Conservation (phyloP, 2,329 filamentous ascomycete species). For the Reticulascus tulasneorum region DNA sequence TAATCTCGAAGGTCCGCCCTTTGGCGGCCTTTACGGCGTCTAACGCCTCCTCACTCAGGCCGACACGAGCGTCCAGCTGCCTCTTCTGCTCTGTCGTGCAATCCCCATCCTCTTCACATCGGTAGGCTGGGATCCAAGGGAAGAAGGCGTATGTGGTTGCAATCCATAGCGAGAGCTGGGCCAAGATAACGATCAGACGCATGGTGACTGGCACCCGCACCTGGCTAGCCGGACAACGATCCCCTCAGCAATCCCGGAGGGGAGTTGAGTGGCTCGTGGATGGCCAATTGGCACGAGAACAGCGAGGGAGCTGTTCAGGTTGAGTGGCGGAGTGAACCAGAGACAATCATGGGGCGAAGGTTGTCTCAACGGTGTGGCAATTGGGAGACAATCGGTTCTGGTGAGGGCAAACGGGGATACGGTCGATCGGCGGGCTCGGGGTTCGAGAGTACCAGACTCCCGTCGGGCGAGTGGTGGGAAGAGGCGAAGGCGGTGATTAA, state of each 20-base stretch:
- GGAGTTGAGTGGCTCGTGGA: neutral
- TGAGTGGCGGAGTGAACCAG: neutral
- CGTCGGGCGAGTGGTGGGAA: too few relatives aligned
- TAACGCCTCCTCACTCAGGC: constrained; percentile 3
- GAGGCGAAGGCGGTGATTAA: constrained; percentile 13
- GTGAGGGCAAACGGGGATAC: neutral
- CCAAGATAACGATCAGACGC: constrained; percentile 33
- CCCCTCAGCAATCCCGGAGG: neutral
- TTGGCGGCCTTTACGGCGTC: constrained; percentile 12
- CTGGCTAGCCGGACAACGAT: neutral
- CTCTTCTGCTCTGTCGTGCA: constrained; percentile 20
- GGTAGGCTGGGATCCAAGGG: constrained; percentile 34
- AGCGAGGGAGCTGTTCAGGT: neutral
- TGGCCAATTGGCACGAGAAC: constrained; percentile 1
- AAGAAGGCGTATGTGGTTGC: constrained; percentile 44
- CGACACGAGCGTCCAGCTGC: constrained; percentile 6
- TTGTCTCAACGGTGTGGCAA: neutral
- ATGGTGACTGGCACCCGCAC: constrained; percentile 29
- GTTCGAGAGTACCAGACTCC: constrained; percentile 14
- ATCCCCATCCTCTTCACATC: constrained; percentile 22
- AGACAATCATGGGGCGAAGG: neutral
- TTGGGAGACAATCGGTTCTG: neutral
- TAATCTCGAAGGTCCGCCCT: constrained; percentile 36
- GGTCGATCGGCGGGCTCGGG: constrained; percentile 1
- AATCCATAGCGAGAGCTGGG: constrained; percentile 46